Conservation (phyloP, 495 filamentous ascomycete species). For the Penicillium samsonianum region DNA sequence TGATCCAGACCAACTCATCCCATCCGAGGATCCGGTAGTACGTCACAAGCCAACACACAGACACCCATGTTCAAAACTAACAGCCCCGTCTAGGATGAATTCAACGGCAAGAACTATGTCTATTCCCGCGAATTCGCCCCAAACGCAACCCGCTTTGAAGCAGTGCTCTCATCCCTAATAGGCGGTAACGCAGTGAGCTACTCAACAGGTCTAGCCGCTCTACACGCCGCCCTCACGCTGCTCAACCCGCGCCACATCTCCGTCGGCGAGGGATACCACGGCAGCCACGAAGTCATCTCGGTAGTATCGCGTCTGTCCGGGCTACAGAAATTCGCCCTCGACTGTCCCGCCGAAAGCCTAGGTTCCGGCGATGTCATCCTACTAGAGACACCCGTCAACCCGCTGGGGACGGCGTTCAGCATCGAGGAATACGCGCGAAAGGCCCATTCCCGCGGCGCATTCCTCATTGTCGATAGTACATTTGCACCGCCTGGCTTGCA, state of each 20-base stretch:
- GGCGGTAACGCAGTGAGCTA: constrained; percentile 69
- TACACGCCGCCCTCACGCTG: constrained; percentile 74
- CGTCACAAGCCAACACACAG: neutral
- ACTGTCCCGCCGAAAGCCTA: constrained; percentile 54
- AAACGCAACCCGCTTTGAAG: constrained; percentile 77
- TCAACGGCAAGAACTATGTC: constrained; percentile 44
- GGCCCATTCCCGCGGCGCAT: constrained; percentile 68
- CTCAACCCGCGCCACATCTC: constrained; percentile 73
- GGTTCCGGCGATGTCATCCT: constrained; percentile 76
- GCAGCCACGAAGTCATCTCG: constrained; percentile 74
- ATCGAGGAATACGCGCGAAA: constrained; percentile 63
- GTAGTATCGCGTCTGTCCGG: constrained; percentile 68
- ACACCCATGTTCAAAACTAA: neutral
- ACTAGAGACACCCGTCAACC: constrained; percentile 86
- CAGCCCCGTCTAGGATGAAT: constrained; percentile 23
- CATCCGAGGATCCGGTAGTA: constrained; percentile 37
- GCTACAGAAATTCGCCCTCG: constrained; percentile 60
- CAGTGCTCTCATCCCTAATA: constrained; percentile 67
- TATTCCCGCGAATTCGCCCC: constrained; percentile 76
- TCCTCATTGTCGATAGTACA: constrained; percentile 79
- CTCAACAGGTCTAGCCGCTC: constrained; percentile 74
- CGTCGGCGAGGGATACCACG: constrained; percentile 81
- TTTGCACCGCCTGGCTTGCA: constrained; percentile 86
- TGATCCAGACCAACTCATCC: constrained; percentile 60
- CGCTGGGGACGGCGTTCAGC: constrained; percentile 69